phyloP scores from a whole-genome alignment of 768 basidiomycete genomes.

The Pleurotus tuoliensis region DNA sequence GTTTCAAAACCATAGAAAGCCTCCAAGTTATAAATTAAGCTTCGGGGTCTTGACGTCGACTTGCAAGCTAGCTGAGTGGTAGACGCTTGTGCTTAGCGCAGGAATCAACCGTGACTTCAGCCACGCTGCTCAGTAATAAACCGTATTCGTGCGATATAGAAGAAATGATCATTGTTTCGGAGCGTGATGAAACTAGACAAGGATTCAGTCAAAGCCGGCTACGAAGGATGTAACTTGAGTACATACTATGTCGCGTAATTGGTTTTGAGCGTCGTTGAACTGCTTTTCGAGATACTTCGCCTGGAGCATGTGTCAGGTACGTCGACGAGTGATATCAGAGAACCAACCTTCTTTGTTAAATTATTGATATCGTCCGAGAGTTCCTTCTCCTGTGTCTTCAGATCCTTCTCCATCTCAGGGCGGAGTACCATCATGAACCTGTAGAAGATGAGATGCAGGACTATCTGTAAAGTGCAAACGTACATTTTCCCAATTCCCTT shows the following conservation, averaged over 20 bases:
- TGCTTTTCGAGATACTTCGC: conserved; percentile 93
- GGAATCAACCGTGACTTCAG: no score
- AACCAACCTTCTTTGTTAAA: conserved; percentile 78
- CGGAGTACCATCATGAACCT: conserved; percentile 93
- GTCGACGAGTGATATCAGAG: background rate
- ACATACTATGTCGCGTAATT: conserved; percentile 81
- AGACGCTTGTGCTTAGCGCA: no score
- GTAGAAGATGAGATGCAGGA: conserved; percentile 1
- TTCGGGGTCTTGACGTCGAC: no score
- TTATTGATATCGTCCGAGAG: conserved; percentile 78
- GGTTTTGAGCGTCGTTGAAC: conserved; percentile 83
- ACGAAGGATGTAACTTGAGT: background rate
- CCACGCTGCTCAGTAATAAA: no score
- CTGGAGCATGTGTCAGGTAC: conserved; percentile 30
- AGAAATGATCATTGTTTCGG: conserved; percentile 19
- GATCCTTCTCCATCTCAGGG: conserved; percentile 69
- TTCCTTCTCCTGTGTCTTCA: conserved; percentile 77
- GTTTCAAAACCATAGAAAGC: no score
- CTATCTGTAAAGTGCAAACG: background rate
- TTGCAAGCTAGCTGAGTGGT: no score
- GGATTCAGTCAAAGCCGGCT: background rate
- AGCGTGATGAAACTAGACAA: conserved; percentile 34
- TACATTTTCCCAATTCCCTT: conserved; percentile 97
- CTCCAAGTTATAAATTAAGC: no score
- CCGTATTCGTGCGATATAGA: background rate